These are phyloP conservation scores for Lathyrus tuberosus DNA, from an alignment of 306 rosid species.

Conservation along the genomic window DNA sequence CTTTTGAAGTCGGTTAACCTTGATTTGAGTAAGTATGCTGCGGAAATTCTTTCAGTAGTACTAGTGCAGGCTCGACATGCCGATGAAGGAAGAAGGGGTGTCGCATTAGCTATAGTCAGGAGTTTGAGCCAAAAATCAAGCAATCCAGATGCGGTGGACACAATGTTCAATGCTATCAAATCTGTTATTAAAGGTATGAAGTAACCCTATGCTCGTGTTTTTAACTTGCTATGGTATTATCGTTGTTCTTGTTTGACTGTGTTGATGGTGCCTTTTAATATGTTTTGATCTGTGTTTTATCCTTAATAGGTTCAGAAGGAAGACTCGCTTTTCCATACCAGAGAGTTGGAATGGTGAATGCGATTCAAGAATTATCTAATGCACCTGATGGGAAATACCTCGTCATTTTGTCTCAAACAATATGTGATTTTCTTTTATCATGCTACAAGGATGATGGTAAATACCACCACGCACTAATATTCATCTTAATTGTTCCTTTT, in stretches of 20 bases:
- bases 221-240: constrained; percentile 29
- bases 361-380: constrained; percentile 72
- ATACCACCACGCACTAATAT: not conserved
- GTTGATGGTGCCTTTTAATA: constrained; percentile 28
- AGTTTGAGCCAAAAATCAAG: constrained; percentile 85
- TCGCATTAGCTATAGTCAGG: constrained; percentile 68
- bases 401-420: constrained; percentile 52
- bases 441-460: constrained; percentile 87
- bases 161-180: constrained; percentile 78
- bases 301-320: constrained; percentile 84
- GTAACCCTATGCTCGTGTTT: constrained; percentile 7
- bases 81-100: constrained; percentile 81
- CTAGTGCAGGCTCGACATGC: constrained; percentile 86
- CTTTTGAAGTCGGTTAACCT: constrained; percentile 78
- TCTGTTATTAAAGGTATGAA: constrained; percentile 80
- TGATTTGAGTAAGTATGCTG: constrained; percentile 92
- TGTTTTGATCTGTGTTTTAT: constrained; percentile 36
- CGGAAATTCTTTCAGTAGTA: constrained; percentile 77
- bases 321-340: constrained; percentile 95
- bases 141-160: constrained; percentile 79
- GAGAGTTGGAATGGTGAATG: constrained; percentile 87
- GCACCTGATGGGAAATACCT: constrained; percentile 84
- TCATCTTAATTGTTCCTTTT: constrained; percentile 3
- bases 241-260: constrained; percentile 27
- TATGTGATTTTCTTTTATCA: constrained; percentile 76